These are phyloP conservation scores for Penicillium roqueforti DNA, from an alignment of 495 filamentous ascomycete species.

Conservation along the genomic window DNA sequence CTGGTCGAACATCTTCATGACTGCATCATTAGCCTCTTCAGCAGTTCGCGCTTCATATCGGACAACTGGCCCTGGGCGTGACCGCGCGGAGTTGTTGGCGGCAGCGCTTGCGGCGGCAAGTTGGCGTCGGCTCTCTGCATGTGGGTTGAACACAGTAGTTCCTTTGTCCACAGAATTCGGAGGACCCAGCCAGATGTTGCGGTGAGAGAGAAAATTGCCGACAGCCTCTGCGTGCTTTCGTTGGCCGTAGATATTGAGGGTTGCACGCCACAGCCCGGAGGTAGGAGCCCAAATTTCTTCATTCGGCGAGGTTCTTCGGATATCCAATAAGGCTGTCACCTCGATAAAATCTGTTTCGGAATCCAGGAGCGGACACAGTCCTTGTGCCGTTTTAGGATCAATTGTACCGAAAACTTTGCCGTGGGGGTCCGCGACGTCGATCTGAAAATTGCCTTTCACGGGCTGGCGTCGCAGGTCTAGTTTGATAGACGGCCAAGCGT, in stretches of 20 bases:
- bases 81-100: conserved; percentile 16
- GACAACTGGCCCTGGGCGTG: conserved; percentile 22
- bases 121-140: conserved; percentile 46
- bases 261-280: conserved; percentile 51
- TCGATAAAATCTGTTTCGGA: conserved; percentile 51
- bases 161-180: conserved; percentile 61
- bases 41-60: conserved; percentile 59
- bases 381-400: conserved; percentile 63
- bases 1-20: conserved; percentile 82
- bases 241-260: conserved; percentile 78
- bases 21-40: conserved; percentile 80
- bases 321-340: conserved; percentile 61
- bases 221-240: conserved; percentile 57
- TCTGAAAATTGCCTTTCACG: conserved; percentile 51
- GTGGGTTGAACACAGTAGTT: conserved; percentile 65
- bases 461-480: conserved; percentile 56
- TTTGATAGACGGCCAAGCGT: conserved; percentile 69
- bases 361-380: conserved; percentile 65
- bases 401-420: conserved; percentile 68
- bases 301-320: conserved; percentile 49
- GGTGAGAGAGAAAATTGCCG: conserved; percentile 60
- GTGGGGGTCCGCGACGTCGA: conserved; percentile 67
- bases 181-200: conserved; percentile 59
- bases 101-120: conserved; percentile 22
- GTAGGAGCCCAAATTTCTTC: conserved; percentile 55